Evolutionary conservation across 139 green algal species (phyloP).

Genomic region (Auxenochlorella pyrenoidosa): DNA sequence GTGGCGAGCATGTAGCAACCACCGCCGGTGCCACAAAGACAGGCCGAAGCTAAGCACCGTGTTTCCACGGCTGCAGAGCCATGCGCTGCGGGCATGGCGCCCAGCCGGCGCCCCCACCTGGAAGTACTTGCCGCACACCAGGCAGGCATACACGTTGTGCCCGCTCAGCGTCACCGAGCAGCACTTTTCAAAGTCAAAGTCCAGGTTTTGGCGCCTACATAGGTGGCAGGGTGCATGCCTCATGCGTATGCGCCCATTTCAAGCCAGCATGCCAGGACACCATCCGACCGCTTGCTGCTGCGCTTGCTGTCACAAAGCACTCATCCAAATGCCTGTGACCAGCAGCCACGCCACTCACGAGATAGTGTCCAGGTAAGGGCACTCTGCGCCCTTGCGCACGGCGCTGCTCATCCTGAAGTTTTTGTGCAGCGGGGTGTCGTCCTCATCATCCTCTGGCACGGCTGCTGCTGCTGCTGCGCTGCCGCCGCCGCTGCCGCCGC

Average conservation of each 20-base stretch:
- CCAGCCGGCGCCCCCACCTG: too few relatives aligned
- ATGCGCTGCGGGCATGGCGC: too few relatives aligned
- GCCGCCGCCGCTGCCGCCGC: background rate
- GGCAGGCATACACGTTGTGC: conserved; percentile 97
- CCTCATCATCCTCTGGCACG: conserved; percentile 39
- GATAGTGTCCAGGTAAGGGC: conserved; percentile 98
- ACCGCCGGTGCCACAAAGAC: too few relatives aligned
- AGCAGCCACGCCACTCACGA: conserved; percentile 53
- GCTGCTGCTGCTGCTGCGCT: background rate
- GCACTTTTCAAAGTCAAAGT: conserved; percentile 99
- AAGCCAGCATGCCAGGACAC: too few relatives aligned
- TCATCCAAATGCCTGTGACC: background rate
- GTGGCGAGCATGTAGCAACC: too few relatives aligned
- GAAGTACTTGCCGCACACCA: conserved; percentile 99
- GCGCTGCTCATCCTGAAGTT: conserved; percentile 29
- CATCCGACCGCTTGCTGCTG: too few relatives aligned
- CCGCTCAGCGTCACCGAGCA: conserved; percentile 92
- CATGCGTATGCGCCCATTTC: too few relatives aligned
- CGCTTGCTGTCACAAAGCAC: background rate
- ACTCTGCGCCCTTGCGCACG: conserved; percentile 80
- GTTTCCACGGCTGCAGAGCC: background rate
- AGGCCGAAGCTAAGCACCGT: background rate
- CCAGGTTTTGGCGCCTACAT: conserved; percentile 76
- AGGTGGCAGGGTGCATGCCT: background rate
- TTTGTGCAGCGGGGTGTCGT: conserved; percentile 46